phyloP scores from a whole-genome alignment of 441 rosid genomes.

The Geranium incanum region DNA sequence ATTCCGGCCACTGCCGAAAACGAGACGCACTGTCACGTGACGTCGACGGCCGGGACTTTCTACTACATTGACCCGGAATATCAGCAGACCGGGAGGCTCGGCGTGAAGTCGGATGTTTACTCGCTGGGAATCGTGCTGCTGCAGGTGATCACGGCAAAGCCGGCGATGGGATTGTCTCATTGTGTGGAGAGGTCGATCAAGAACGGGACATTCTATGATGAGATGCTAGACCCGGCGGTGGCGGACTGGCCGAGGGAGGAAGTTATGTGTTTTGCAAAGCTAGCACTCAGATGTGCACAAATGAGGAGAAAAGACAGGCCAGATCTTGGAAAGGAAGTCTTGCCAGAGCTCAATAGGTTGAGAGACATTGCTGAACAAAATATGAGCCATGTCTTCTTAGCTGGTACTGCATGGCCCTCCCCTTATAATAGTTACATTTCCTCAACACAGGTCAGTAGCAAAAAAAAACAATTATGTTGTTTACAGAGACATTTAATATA shows the following conservation, averaged over 20 bases:
- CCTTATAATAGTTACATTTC: slow-evolving; percentile 26
- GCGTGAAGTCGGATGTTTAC: slow-evolving; percentile 65
- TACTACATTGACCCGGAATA: slow-evolving; percentile 72
- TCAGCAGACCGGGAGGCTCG: slow-evolving; percentile 66
- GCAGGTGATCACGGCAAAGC: slow-evolving; percentile 49
- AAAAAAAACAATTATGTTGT: too few relatives aligned
- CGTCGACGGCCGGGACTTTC: slow-evolving; percentile 61
- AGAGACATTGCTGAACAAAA: slow-evolving; percentile 43
- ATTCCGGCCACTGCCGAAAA: slow-evolving; percentile 55
- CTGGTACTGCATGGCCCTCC: slow-evolving; percentile 24
- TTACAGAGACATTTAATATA: too few relatives aligned
- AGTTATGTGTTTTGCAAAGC: slow-evolving; percentile 39
- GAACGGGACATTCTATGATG: slow-evolving; percentile 36
- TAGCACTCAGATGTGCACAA: slow-evolving; percentile 48
- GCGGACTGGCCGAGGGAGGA: slow-evolving; percentile 58
- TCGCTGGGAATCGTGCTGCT: slow-evolving; percentile 61
- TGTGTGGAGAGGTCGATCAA: slow-evolving; percentile 34
- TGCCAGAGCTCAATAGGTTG: slow-evolving; percentile 44
- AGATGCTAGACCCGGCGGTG: slow-evolving; percentile 47
- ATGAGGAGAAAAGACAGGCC: slow-evolving; percentile 61
- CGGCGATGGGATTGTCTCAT: slow-evolving; percentile 47
- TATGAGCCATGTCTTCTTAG: slow-evolving; percentile 27
- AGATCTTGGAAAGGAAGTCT: slow-evolving; percentile 49
- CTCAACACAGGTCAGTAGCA: slow-evolving; percentile 30
- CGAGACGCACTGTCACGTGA: slow-evolving; percentile 40